Evolutionary conservation across 2,329 filamentous ascomycete genomes (phyloP).

Genomic region (Paecilomyces fulvus): DNA sequence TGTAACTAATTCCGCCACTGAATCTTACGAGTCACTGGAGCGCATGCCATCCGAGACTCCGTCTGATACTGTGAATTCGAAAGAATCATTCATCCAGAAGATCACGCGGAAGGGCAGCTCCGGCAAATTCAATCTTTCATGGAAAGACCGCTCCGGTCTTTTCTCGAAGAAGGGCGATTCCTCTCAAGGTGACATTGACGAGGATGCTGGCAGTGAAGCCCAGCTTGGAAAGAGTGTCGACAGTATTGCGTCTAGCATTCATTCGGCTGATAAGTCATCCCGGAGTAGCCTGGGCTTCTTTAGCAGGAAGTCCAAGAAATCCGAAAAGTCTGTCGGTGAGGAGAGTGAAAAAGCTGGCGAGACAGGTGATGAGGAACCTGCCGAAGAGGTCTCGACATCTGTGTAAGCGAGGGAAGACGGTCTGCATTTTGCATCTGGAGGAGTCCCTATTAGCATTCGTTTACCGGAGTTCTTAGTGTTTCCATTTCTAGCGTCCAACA

Average conservation of each 20-base stretch:
- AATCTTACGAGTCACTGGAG: slow-evolving; percentile 41
- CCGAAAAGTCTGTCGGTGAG: slow-evolving; percentile 34
- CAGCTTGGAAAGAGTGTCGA: slow-evolving; percentile 37
- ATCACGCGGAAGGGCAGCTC: slow-evolving; percentile 44
- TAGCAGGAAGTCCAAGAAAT: slow-evolving; percentile 38
- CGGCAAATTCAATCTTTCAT: slow-evolving; percentile 43
- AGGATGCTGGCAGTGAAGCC: slow-evolving; percentile 31
- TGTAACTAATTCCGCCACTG: slow-evolving; percentile 36
- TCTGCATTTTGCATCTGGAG: neutral
- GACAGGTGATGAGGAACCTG: slow-evolving; percentile 33
- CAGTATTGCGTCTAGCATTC: slow-evolving; percentile 31
- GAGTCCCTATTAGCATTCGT: neutral
- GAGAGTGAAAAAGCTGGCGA: slow-evolving; percentile 37
- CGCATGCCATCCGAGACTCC: slow-evolving; percentile 36
- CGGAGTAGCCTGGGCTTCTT: slow-evolving; percentile 40
- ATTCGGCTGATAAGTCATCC: slow-evolving; percentile 35
- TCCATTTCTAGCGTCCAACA: neutral
- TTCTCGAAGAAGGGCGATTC: slow-evolving; percentile 40
- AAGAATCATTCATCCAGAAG: slow-evolving; percentile 45
- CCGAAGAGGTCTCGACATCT: slow-evolving; percentile 20
- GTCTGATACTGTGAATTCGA: slow-evolving; percentile 31
- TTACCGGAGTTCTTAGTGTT: neutral
- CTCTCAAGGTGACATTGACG: slow-evolving; percentile 36
- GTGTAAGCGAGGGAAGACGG: neutral
- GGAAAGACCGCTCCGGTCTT: slow-evolving; percentile 41